These are phyloP conservation scores for Cercospora citrullina DNA, from an alignment of 2,329 filamentous ascomycete species.

Conservation along the genomic window DNA sequence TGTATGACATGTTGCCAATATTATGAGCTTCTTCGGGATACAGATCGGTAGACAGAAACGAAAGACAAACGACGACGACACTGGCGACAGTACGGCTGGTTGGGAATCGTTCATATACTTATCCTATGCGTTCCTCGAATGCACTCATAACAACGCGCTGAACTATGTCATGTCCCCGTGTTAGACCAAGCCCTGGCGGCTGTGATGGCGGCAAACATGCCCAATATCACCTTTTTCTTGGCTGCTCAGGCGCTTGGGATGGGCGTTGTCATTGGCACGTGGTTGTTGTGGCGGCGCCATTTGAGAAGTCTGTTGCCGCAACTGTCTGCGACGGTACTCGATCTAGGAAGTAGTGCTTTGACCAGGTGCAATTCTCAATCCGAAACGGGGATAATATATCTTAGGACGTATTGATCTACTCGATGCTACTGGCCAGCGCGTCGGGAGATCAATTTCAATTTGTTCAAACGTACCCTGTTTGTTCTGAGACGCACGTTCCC, in stretches of 20 bases:
- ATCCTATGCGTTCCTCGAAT: background rate
- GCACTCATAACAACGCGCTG: background rate
- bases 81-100: conserved; percentile 1
- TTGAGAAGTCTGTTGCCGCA: background rate
- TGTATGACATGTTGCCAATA: background rate
- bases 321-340: background rate
- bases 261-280: background rate
- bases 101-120: background rate
- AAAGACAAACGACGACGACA: background rate
- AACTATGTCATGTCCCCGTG: background rate
- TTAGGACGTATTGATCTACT: background rate
- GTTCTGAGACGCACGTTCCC: background rate
- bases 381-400: background rate
- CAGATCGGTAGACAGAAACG: conserved; percentile 6
- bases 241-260: background rate
- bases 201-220: background rate
- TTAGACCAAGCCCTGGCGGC: background rate
- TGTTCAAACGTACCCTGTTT: background rate
- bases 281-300: background rate
- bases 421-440: background rate
- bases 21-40: conserved; percentile 2
- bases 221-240: background rate
- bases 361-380: background rate
- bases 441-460: background rate
- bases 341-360: background rate